Evolutionary conservation across 371 early-diverging fungal species (phyloP), one percentile per base, ranked within the genome.

Genomic region (Gilbertella persicaria): DNA sequence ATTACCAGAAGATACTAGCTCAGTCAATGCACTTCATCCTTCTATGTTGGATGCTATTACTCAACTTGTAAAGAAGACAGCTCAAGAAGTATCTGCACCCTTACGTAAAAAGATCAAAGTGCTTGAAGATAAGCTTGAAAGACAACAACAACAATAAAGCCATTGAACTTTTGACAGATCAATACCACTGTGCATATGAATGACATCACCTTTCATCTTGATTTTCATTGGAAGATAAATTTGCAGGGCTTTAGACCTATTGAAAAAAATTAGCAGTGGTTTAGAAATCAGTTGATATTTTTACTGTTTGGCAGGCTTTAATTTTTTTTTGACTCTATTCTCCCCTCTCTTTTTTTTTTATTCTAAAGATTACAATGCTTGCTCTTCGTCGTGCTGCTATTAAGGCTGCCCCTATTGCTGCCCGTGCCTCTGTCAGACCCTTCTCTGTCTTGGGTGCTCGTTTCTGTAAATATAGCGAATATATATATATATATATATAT

Each of bases 301-400:
- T 50, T 50, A n/a, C n/a, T n/a, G n/a, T 51, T 51, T 33, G 45
- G 44, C 51, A 45, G 44, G 44, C 20, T 23, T 37, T 33, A 24
- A n/a, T 45, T 39, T 50, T 50, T 57, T 45, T 53, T 35, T 28
- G 51, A 16, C 43, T 47, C 24, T 16, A 17, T 17, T 35, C 19
- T 49, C 60, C 47, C 49, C 55, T 45, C 49, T 49, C 55, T 55
- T 50, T n/a, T n/a, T 37, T 44, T 50, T 24, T 52, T 37, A 24
- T 42, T 49, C 21, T 26, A 21, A 19, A 13, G 16, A 20, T n/a
- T 23, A 50, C 14, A 38, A 67, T 67, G 67, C 53, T 67, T 50
- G 63, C 64, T 37, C 63, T 67, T 67, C 67, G 67, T 46, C 63
- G 67, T 63, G 67, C 67, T 63, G 64, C 64, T 57, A 41, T 67